Conservation (phyloP, 2,329 filamentous ascomycete species). For the Trichoderma lentiforme region DNA sequence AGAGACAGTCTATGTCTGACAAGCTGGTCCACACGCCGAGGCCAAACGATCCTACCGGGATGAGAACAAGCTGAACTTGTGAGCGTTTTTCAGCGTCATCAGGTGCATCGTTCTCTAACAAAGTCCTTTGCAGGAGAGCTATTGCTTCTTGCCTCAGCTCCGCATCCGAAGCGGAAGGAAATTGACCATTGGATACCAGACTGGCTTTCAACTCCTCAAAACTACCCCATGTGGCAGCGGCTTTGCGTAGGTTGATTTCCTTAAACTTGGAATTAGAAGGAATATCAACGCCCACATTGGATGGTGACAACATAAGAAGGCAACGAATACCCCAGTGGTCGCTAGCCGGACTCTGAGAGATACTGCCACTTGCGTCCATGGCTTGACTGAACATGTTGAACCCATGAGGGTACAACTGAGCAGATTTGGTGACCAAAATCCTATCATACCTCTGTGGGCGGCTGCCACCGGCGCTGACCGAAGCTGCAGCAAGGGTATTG, state of each 20-base stretch:
- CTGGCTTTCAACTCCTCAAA: conserved; percentile 36
- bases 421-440: conserved; percentile 50
- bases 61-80: conserved; percentile 44
- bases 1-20: conserved; percentile 65
- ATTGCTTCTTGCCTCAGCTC: conserved; percentile 43
- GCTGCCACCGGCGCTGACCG: conserved; percentile 46
- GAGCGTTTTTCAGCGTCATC: conserved; percentile 18
- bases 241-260: conserved; percentile 31
- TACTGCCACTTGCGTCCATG: not conserved
- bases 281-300: not conserved
- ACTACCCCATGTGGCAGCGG: conserved; percentile 31
- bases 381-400: conserved; percentile 58
- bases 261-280: not conserved
- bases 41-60: conserved; percentile 64
- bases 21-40: conserved; percentile 58
- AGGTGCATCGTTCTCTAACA: conserved; percentile 34
- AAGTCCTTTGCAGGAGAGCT: conserved; percentile 40
- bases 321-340: conserved; percentile 59
- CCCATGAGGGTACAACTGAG: conserved; percentile 31
- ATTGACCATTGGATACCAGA: conserved; percentile 37
- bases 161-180: conserved; percentile 48
- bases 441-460: conserved; percentile 65
- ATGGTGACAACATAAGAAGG: conserved; percentile 29
- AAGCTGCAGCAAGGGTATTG: conserved; percentile 54
- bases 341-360: conserved; percentile 38